A percentile compares a stretch with the other conserved stretches of the same genome.
Evolutionary conservation across 2,329 filamentous ascomycete genomes (phyloP).

Genomic region (Cladosporium sp.): DNA sequence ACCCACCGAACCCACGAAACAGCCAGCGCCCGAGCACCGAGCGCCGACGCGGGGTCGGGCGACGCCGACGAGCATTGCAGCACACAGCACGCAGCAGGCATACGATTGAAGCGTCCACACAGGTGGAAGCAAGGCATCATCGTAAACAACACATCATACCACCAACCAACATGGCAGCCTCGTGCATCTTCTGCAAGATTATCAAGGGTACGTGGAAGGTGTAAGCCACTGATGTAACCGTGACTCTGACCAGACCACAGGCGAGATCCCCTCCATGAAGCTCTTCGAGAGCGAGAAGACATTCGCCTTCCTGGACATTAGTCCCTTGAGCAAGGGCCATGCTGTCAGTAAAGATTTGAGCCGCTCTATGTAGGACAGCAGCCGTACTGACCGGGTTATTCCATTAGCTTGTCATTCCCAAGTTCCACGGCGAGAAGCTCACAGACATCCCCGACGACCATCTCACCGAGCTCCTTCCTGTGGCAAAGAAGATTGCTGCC

Average conservation of each 20-base stretch:
- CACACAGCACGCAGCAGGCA: neutral
- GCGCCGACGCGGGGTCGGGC: conserved; percentile 1
- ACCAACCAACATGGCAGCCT: conserved; percentile 45
- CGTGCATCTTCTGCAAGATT: conserved; percentile 98
- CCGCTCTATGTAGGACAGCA: neutral
- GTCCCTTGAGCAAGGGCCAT: conserved; percentile 84
- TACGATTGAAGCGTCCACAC: neutral
- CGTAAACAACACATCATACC: neutral
- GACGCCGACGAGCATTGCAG: neutral
- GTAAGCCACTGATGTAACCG: neutral
- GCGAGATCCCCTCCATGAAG: conserved; percentile 95
- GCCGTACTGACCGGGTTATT: conserved; percentile 4
- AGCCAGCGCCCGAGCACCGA: neutral
- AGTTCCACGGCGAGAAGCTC: conserved; percentile 85
- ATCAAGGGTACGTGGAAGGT: conserved; percentile 71
- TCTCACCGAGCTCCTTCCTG: conserved; percentile 78
- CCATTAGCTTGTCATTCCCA: conserved; percentile 86
- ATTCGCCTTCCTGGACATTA: conserved; percentile 94
- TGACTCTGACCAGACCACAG: conserved; percentile 49
- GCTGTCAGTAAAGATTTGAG: conserved; percentile 61
- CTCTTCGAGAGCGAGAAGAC: conserved; percentile 93
- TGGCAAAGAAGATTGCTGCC: conserved; percentile 81
- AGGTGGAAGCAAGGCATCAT: neutral
- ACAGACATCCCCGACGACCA: conserved; percentile 90
- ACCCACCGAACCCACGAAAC: neutral